Percentiles rank a stretch among this genome's conserved stretches.
Evolutionary conservation across 1,284 basidiomycete species (phyloP).

Genomic region (Leucoagaricus sp.): DNA sequence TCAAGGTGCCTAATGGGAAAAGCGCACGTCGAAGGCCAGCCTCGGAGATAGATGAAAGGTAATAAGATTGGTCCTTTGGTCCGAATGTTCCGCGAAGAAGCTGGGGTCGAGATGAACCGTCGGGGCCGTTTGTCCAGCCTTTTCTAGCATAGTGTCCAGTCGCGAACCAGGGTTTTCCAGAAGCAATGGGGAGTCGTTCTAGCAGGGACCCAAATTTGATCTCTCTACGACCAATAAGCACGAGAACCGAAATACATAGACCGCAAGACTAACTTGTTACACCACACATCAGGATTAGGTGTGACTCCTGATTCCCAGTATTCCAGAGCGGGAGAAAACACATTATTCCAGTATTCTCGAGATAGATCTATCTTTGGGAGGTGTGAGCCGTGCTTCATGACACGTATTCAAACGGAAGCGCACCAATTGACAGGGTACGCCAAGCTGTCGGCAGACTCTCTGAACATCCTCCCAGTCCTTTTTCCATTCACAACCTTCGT

Average conservation of each 20-base stretch:
- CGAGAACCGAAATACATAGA: neutral
- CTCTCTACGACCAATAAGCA: slow-evolving; percentile 51
- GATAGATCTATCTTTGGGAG: slow-evolving; percentile 73
- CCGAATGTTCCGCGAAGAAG: slow-evolving; percentile 68
- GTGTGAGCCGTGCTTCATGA: slow-evolving; percentile 13
- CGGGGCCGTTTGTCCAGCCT: slow-evolving; percentile 39
- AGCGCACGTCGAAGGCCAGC: slow-evolving; percentile 64
- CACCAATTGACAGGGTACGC: slow-evolving; percentile 70
- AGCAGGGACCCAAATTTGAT: slow-evolving; percentile 94
- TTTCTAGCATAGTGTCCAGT: slow-evolving; percentile 96
- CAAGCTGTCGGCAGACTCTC: slow-evolving; percentile 70
- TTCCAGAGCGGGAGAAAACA: slow-evolving; percentile 82
- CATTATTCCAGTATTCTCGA: slow-evolving; percentile 84
- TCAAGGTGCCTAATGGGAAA: slow-evolving; percentile 76
- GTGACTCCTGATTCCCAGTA: slow-evolving; percentile 79
- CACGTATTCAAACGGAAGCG: slow-evolving; percentile 15
- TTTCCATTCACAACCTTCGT: slow-evolving; percentile 92
- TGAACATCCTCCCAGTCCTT: slow-evolving; percentile 93
- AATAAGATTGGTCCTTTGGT: slow-evolving; percentile 93
- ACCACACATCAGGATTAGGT: slow-evolving; percentile 94
- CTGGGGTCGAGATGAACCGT: slow-evolving; percentile 46
- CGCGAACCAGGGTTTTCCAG: slow-evolving; percentile 62
- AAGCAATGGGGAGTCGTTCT: slow-evolving; percentile 51
- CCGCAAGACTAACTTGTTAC: slow-evolving; percentile 69
- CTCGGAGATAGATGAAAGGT: slow-evolving; percentile 80